Base-by-base conservation (phyloP, 352 stramenopile species). In the Hyaloperonospora brassicae region DNA sequence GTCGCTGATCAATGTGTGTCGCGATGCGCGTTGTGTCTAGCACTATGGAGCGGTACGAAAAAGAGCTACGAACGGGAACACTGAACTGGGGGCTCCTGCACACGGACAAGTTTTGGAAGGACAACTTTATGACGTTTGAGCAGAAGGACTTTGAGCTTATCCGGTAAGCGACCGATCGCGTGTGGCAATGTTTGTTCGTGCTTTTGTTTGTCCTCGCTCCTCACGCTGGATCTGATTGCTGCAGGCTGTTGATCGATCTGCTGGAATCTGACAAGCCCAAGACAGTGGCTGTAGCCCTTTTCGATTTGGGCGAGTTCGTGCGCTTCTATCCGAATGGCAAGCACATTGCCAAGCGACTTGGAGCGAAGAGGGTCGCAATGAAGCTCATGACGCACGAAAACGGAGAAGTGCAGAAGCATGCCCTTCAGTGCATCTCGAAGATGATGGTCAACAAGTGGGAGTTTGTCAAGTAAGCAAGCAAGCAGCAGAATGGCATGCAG, bases 361-460 rank as follows among this genome's bases (percentile, higher is more conserved):
- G 95, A 31, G 96, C 93, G 34, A 98, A 98, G 76, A 97, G 98
- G 62, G 76, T 95, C 46, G 88, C 95, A 38, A 98, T 99, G 95
- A 87, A 93, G 47, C 84, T 99, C 55, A 97, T 99, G 79, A 97
- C 97, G 60, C 90, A 97, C 71, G 90, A 72, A 51, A 97, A 98
- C 70, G 67, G 80, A 0, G 95, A 98, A 54, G 85, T 99, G n/a
- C 93, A 98, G 73, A 96, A 97, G 73, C 94, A 98, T 72, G 95
- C 95, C 17, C 78, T 99, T 30, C 90, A 98, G 67, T 98, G 93
- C 69, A 96, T 98, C 54, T 98, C 89, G 46, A 99, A 99, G 84
- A 98, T 99, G 73, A 98, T 98, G 90, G 93, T 98, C 36, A 95
- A 97, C 66, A 98, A 98, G 66, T 98, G 95, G 95, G 95, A 98